Evolutionary conservation across 441 rosid species (phyloP), one percentile per base, ranked within the genome.

Genomic region (Melastoma candidum): DNA sequence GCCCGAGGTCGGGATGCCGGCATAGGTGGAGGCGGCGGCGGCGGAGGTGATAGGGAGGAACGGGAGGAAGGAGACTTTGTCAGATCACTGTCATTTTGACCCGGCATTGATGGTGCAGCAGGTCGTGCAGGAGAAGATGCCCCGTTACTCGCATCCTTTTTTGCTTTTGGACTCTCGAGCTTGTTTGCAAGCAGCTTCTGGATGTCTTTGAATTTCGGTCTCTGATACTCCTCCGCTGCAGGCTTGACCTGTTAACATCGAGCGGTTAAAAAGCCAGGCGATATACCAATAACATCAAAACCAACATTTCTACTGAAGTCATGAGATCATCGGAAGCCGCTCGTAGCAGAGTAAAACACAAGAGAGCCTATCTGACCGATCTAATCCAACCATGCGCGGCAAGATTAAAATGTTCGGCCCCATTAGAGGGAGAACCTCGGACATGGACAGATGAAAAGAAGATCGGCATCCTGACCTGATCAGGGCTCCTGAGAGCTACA

Each of bases 181-280:
- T 86, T 81, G 73, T 69, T 73, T 51, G 87, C 83, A 8, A 81
- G 77, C 56, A 79, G 65, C 51, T 67, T 81, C 71, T 85, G 96
- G 44, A 88, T 76, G 74, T 82, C 87, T 74, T 77, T 81, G 46
- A 84, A 90, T 60, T 74, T 80, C 4, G 71, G 75, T 65, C 74
- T 78, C 60, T 64, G 72, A 54, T 65, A 53, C 54, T 76, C 82
- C 67, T 61, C 73, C 54, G 24, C 64, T 52, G 24, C 64, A 56
- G 81, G 50, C 63, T 80, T 72, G 1, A 32, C 71, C 61, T 57
- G 73, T 75, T 9, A 43, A 43, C 46, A 12, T 54, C 41, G 12
- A 41, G 29, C 26, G 47, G 12, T 48, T 27, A 2, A 51, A 46
- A 3, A 24, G 26, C 11, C 13, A 50, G 12, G 45, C 27, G 29